These are phyloP conservation scores for Acrocalymma vagum DNA, from an alignment of 2,329 filamentous ascomycete species.

Conservation along the genomic window DNA sequence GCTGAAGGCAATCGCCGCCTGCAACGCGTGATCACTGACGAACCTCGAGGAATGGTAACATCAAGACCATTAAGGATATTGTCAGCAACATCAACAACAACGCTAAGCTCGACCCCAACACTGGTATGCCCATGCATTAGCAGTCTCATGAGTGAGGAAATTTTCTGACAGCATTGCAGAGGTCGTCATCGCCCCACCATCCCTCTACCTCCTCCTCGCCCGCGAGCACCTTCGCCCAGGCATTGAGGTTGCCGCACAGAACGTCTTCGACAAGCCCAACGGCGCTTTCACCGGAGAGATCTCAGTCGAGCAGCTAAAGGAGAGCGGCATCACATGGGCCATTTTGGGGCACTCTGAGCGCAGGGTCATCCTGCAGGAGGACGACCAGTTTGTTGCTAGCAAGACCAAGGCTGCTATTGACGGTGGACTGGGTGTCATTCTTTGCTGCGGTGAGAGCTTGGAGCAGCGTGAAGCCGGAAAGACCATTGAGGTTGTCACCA, in stretches of 20 bases:
- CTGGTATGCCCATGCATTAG: conserved; percentile 71
- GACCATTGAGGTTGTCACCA: conserved; percentile 86
- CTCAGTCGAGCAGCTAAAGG: conserved; percentile 88
- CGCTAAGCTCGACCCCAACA: conserved; percentile 79
- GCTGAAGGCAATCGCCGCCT: no score
- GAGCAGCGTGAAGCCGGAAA: conserved; percentile 87
- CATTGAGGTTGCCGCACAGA: conserved; percentile 91
- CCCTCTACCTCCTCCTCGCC: conserved; percentile 88
- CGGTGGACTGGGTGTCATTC: conserved; percentile 87
- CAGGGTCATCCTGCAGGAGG: conserved; percentile 87
- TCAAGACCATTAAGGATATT: conserved; percentile 89
- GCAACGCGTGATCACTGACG: conserved; percentile 27
- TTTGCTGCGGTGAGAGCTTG: conserved; percentile 96
- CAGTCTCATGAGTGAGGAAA: neutral
- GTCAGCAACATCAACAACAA: conserved; percentile 91
- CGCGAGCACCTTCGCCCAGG: conserved; percentile 78
- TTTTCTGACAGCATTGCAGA: conserved; percentile 62
- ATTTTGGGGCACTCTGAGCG: conserved; percentile 96
- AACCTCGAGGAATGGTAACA: conserved; percentile 83
- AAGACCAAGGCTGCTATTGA: conserved; percentile 96
- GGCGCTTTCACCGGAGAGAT: conserved; percentile 98
- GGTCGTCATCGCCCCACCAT: conserved; percentile 91
- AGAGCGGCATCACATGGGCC: conserved; percentile 87
- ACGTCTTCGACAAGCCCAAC: conserved; percentile 96
- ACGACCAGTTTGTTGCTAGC: conserved; percentile 80